Base-by-base conservation (phyloP, 2,329 filamentous ascomycete species). In the Leptoxyphium fumago region DNA sequence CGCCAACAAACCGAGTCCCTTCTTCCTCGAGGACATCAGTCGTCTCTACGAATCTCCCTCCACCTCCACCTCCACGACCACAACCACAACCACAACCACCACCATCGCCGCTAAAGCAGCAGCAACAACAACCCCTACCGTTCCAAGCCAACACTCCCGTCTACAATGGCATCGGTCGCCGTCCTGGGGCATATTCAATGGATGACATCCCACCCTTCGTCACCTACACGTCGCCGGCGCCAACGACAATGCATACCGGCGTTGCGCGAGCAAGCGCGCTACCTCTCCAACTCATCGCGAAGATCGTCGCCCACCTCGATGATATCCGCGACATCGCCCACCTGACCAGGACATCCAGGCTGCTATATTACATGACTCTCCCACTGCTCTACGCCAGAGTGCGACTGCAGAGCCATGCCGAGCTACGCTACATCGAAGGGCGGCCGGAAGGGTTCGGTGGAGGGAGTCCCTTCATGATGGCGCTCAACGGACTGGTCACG, bases 281-380 rank as follows among this genome's bases (percentile, higher is more conserved):
- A 8, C 76, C 76, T 10, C 59, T 80, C 53, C 75, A 78, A 51
- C 60, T 78, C 38, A 67, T 80, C 47, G 73, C 71, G 29, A 62
- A 70, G 46, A 77, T 79, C 45, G 63, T 78, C 42, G 66, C 70
- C 39, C 65, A 72, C 55, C 72, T 80, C 40, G 72, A 78, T 48
- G 66, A 78, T 62, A 64, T 68, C 38, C 70, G 61, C 46, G 76
- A 79, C 54, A 68, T 80, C 21, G 74, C 75, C 29, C 68, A 74
- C 47, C 59, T 78, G 43, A 77, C 74, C 49, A 68, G 74, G 45
- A 77, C 75, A 42, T 78, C 73, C 48, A 69, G 74, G 11, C 67
- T 80, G 36, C 68, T 79, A 52, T 75, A 78, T 51, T 80, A 80
- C 61, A 78, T 80, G 74, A 67, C 73, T 29, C 63, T 79, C 2